Evolutionary conservation across 208 protist genomes (phyloP), one percentile per base, ranked within the genome.

Genomic region (Leishmania gerbilli): DNA sequence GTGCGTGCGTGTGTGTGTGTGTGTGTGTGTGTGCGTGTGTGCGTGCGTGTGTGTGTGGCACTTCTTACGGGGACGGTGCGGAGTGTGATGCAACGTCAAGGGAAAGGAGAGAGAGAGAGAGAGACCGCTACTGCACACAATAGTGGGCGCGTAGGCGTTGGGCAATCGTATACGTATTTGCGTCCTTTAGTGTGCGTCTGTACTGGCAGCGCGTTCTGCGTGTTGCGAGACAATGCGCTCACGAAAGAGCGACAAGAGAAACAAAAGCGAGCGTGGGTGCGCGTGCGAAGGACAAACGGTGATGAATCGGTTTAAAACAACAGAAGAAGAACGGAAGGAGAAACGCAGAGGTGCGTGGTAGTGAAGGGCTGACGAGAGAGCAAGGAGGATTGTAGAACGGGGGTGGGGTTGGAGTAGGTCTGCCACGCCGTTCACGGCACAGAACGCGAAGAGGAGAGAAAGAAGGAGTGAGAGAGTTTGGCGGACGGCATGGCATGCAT

Each of bases 261-360:
- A 58, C 62, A 0, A 79, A 58, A 83, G 76, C 21, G 27, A 83
- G 79, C 1, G 45, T 49, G 45, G 45, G 45, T 49, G 8, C 45
- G 5, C 45, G 45, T 49, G 45, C 8, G 45, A 49, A 49, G 45
- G 9, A 11, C 45, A 49, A 49, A 1, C 45, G 8, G 45, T n/a
- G 64, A 9, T 1, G 34, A 69, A 17, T 45, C 1, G n/a, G 13
- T 40, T 69, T 45, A 31, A 69, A 17, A 51, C 6, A 56, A 0
- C 2, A 45, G 37, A 53, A 74, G 8, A 62, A 7, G 31, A 27
- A 68, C 69, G 15, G 8, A 68, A 45, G n/a, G 31, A 69, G 53
- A 64, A 45, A 79, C n/a, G n/a, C 24, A 21, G 64, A 45, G 64
- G 64, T 62, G 27, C 19, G 17, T 62, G 17, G 11, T 1, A n/a